Base-by-base conservation (phyloP, 768 basidiomycete species). In the Collybia sordida region DNA sequence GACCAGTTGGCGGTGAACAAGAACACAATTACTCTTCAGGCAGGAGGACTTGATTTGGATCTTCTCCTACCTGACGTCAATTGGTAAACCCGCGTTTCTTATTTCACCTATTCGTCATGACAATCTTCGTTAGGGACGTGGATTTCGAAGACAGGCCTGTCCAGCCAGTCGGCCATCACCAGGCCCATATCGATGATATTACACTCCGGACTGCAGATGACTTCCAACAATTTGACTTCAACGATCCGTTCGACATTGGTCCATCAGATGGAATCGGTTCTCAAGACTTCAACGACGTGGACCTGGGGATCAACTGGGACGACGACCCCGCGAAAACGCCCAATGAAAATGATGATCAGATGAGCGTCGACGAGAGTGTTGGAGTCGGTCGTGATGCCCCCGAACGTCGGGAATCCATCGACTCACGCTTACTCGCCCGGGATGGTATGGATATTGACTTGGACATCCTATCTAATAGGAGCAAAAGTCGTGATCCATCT, bases 1-100 rank as follows among this genome's bases (percentile, higher is more conserved):
- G 95, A 97, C 53, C 92, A 96, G 66, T 79, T 95, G 1, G 83
- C 82, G 0, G 93, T 92, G 31, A 87, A 86, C 64, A 85, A 86
- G 62, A 91, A 90, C 53, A 82, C 93, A 23, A 96, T 98, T 68
- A 96, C 93, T 1, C 77, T 95, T 27, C 85, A 90, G 61, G 80
- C 81, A 0, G 84, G 81, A 44, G 84, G 82, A 45, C 73, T 93
- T 31, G 92, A 93, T 60, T 74, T 94, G 27, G 90, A 94, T 56
- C 74, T 92, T 18, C 72, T 90, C 7, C 72, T 91, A 17, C 88
- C 89, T 3, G 89, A 93, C 58, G 76, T 88, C 38, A 85, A 91
- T 59, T 93, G 90, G 91, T 90, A 53, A 31, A 77, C 51, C 6
- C 19, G 38, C 18, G 6, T n/a, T 35, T 24, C 46, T 17, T 54